Evolutionary conservation across 345 rosid species (phyloP).

Genomic region (Rhodomyrtus tomentosa): DNA sequence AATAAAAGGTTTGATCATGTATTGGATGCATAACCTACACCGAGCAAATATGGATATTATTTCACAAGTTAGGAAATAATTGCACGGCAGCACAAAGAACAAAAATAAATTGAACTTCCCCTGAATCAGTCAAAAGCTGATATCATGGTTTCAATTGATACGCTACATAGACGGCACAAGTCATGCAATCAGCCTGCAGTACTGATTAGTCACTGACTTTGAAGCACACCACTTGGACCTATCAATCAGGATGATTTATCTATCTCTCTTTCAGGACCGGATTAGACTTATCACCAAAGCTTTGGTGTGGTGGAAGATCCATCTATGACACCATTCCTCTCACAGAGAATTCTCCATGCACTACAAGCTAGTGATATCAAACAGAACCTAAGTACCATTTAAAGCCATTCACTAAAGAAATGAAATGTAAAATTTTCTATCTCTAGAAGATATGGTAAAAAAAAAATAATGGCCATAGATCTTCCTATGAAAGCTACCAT

Average conservation of each 20-base stretch:
- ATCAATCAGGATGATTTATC: neutral
- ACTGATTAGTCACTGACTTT: neutral
- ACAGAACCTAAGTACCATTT: neutral
- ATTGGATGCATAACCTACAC: slow-evolving; percentile 56
- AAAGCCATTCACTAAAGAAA: neutral
- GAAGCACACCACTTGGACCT: neutral
- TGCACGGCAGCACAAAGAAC: neutral
- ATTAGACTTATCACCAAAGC: neutral
- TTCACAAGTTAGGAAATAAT: neutral
- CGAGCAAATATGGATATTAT: neutral
- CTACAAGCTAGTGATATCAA: neutral
- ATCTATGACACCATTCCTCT: neutral
- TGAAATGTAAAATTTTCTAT: too few species aligned
- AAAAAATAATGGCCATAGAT: neutral
- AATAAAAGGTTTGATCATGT: slow-evolving; percentile 60
- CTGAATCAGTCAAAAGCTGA: neutral
- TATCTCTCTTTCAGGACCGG: neutral
- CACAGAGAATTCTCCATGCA: too few species aligned
- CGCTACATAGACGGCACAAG: neutral
- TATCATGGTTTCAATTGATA: neutral
- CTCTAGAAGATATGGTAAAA: neutral
- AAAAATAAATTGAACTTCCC: neutral
- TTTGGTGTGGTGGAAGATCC: neutral
- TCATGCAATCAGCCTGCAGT: neutral
- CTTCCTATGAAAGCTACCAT: neutral